Conservation (phyloP, 305 asterid genomes). For the Plantago coronopus region DNA sequence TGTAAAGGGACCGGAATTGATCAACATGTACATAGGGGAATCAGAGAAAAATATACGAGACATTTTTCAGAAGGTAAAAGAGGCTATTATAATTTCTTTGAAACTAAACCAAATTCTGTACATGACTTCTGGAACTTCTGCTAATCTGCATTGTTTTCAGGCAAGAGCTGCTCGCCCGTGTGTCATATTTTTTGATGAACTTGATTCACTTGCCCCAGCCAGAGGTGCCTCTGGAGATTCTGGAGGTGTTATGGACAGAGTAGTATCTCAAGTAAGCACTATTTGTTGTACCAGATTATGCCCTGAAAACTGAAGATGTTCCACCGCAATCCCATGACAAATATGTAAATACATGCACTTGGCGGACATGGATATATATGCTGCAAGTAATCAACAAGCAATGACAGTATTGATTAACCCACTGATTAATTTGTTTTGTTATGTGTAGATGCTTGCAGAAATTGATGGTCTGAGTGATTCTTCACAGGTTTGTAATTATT, state of each 20-base stretch:
- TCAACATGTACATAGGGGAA: constrained; percentile 99
- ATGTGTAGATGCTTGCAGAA: constrained; percentile 87
- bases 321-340: not conserved
- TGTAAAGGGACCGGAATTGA: constrained; percentile 95
- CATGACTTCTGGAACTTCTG: constrained; percentile 14
- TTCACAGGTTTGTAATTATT: constrained; percentile 53
- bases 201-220: constrained; percentile 98
- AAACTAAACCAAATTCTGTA: constrained; percentile 1
- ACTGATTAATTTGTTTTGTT: constrained; percentile 23
- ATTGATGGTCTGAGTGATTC: constrained; percentile 92
- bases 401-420: not conserved
- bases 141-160: constrained; percentile 36
- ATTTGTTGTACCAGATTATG: constrained; percentile 7
- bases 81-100: constrained; percentile 14
- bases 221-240: constrained; percentile 99
- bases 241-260: constrained; percentile 98
- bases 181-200: constrained; percentile 96
- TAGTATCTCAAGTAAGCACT: constrained; percentile 80
- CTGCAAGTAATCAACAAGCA: not conserved
- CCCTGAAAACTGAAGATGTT: not conserved
- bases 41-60: constrained; percentile 93
- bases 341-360: not conserved
- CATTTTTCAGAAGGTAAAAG: constrained; percentile 86
- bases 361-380: not conserved
- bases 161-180: constrained; percentile 99